These are phyloP conservation scores for Phaffomyces antillensis DNA, from an alignment of 805 yeast genomes.

Conservation along the genomic window DNA sequence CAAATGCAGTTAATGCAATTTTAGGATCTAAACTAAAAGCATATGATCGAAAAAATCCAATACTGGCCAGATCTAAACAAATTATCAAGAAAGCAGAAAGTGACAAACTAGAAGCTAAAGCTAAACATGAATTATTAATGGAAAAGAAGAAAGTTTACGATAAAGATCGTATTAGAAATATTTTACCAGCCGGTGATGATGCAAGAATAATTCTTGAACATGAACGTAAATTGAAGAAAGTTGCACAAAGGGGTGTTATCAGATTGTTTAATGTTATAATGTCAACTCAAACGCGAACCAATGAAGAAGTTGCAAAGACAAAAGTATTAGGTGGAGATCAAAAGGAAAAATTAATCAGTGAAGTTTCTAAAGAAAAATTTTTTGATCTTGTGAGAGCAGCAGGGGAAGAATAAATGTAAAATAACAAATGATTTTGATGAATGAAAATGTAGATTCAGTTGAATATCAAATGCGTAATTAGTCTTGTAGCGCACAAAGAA, in stretches of 20 bases:
- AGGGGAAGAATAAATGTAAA: slow-evolving; percentile 32
- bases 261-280: slow-evolving; percentile 77
- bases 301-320: slow-evolving; percentile 40
- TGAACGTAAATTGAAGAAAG: slow-evolving; percentile 65
- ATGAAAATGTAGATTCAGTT: too few species aligned
- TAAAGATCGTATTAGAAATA: slow-evolving; percentile 56
- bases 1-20: slow-evolving; percentile 78
- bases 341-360: slow-evolving; percentile 59
- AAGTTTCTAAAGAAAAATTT: slow-evolving; percentile 82
- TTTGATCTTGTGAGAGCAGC: slow-evolving; percentile 82
- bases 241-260: slow-evolving; percentile 86
- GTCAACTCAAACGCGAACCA: slow-evolving; percentile 63
- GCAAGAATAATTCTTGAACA: slow-evolving; percentile 55
- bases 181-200: slow-evolving; percentile 57
- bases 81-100: slow-evolving; percentile 67
- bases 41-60: slow-evolving; percentile 83
- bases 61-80: slow-evolving; percentile 75
- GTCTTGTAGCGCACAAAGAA: too few species aligned
- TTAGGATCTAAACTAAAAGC: slow-evolving; percentile 83
- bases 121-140: slow-evolving; percentile 56
- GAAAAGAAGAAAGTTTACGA: slow-evolving; percentile 69
- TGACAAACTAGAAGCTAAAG: slow-evolving; percentile 78
- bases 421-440: too few species aligned
- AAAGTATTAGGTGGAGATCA: slow-evolving; percentile 35
- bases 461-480: too few species aligned